Percentiles rank a stretch among this genome's conserved stretches.
Evolutionary conservation across 805 yeast species (phyloP).

Genomic region (Schwanniomyces occidentalis): DNA sequence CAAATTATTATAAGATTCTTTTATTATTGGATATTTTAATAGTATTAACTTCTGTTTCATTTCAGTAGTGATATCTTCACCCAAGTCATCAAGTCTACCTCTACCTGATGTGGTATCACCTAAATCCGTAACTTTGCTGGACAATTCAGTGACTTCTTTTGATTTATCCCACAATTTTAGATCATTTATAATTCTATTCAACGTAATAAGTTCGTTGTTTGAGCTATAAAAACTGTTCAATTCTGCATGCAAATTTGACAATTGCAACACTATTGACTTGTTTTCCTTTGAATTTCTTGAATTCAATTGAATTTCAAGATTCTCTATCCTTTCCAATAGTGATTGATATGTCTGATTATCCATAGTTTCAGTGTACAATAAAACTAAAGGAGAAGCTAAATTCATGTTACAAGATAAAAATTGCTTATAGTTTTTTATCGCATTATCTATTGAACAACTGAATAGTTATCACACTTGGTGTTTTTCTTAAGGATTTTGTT

Average conservation of each 20-base stretch:
- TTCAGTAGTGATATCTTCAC: constrained; percentile 6
- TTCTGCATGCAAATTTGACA: constrained; percentile 12
- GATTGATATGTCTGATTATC: constrained; percentile 1
- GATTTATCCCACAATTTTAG: constrained; percentile 18
- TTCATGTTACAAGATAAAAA: no score
- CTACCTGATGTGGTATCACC: not conserved
- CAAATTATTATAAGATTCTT: constrained; percentile 20
- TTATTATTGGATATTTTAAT: constrained; percentile 20
- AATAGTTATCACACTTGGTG: no score
- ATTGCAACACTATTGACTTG: constrained; percentile 13
- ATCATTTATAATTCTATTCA: constrained; percentile 18
- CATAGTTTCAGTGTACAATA: no score
- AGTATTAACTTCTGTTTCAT: constrained; percentile 20
- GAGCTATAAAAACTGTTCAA: constrained; percentile 14
- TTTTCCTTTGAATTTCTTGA: not conserved
- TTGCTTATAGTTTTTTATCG: no score
- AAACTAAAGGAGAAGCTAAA: no score
- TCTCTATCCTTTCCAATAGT: constrained; percentile 1
- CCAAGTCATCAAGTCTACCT: not conserved
- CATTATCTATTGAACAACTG: no score
- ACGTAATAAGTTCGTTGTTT: constrained; percentile 18
- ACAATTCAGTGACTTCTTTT: constrained; percentile 3
- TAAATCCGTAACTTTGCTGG: constrained; percentile 1
- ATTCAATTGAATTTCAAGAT: constrained; percentile 3
- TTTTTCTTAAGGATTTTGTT: no score